Conservation (phyloP, 441 rosid genomes). For the Pelargonium fulgidum region DNA sequence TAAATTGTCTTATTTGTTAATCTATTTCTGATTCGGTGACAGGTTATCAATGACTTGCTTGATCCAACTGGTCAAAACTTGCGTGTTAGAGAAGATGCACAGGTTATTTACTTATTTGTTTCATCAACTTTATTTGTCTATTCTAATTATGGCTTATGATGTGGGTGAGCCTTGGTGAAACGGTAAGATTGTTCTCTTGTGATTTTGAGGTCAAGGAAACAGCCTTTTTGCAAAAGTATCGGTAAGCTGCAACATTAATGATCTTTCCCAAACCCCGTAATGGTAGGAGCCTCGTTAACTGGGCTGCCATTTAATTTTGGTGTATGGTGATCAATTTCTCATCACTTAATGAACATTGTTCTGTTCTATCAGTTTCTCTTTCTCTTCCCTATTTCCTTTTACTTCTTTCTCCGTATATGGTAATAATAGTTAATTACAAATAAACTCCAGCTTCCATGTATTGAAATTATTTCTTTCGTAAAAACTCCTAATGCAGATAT, state of each 20-base stretch:
- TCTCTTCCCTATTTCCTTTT: neutral
- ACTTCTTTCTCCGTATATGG: neutral
- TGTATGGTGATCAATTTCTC: neutral
- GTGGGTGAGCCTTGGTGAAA: neutral
- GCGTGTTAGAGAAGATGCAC: slow-evolving; percentile 95
- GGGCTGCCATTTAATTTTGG: neutral
- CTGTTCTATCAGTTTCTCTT: neutral
- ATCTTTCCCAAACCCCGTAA: neutral
- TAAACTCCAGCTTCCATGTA: neutral
- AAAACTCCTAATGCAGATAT: neutral
- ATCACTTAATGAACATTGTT: neutral
- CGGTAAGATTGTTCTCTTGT: too few species aligned
- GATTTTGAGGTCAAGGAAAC: too few species aligned
- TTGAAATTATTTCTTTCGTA: neutral
- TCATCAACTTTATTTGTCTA: neutral
- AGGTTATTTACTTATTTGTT: slow-evolving; percentile 40
- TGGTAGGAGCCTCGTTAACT: neutral
- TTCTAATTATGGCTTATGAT: neutral
- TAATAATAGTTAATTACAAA: neutral
- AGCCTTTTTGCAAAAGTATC: neutral
- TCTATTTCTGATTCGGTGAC: slow-evolving; percentile 28
- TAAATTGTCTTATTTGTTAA: slow-evolving; percentile 13
- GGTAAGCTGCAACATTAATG: neutral
- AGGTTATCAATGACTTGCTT: slow-evolving; percentile 97
- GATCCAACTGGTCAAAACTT: slow-evolving; percentile 98